A percentile compares a stretch with the other conserved stretches of the same genome.
phyloP scores from a whole-genome alignment of 2,329 filamentous ascomycete genomes.

The Aspergillus puulaauensis region DNA sequence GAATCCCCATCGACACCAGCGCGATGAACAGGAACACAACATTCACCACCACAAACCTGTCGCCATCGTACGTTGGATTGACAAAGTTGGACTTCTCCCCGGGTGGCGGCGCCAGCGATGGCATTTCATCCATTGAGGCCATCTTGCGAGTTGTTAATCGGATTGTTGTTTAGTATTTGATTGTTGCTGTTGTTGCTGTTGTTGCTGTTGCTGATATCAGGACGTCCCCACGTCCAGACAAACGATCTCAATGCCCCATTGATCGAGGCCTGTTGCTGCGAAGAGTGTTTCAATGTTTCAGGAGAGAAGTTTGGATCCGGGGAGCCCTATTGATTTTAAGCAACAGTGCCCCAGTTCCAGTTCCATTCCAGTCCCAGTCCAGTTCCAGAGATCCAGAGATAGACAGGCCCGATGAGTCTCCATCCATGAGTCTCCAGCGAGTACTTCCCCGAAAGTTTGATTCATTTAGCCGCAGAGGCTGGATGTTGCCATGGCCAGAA shows the following conservation, averaged over 20 bases:
- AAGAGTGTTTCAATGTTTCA: neutral
- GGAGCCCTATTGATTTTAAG: slow-evolving; percentile 1
- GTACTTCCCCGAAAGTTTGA: no score
- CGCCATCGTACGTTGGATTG: slow-evolving; percentile 23
- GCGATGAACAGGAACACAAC: slow-evolving; percentile 28
- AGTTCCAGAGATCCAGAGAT: neutral
- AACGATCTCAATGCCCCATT: neutral
- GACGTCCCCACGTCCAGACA: neutral
- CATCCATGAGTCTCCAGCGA: neutral
- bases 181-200: no score
- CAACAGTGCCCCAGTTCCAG: neutral
- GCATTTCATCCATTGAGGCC: slow-evolving; percentile 18
- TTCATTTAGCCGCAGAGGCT: neutral
- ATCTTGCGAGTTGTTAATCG: slow-evolving; percentile 2
- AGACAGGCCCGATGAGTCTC: neutral
- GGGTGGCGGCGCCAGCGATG: slow-evolving; percentile 25
- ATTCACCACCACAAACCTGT: slow-evolving; percentile 27
- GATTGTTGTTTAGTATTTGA: neutral
- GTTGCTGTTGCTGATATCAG: neutral
- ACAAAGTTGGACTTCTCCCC: slow-evolving; percentile 28
- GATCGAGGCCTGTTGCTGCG: neutral
- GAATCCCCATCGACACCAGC: slow-evolving; percentile 17
- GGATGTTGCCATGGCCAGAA: neutral
- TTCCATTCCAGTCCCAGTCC: no score
- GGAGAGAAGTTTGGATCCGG: neutral